phyloP scores from a whole-genome alignment of 108 stramenopile genomes.

The Nannochloropsis oceanica region DNA sequence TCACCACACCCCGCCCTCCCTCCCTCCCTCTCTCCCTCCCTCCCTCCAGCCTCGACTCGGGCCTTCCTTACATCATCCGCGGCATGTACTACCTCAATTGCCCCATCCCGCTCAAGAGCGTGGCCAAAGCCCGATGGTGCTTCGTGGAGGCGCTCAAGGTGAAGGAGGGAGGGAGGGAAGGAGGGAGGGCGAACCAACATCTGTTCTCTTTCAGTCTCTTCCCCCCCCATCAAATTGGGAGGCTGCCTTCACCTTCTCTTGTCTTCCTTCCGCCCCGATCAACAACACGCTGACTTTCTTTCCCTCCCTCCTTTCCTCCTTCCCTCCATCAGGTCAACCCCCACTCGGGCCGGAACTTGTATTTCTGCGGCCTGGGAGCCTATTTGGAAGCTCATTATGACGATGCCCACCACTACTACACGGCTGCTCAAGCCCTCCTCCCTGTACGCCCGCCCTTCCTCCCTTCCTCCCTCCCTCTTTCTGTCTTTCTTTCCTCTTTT shows the following conservation, averaged over 20 bases:
- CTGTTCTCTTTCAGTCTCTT: too few species aligned
- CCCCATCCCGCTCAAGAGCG: background rate
- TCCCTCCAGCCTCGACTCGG: background rate
- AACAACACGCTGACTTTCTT: too few species aligned
- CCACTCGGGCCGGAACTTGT: background rate
- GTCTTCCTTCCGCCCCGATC: too few species aligned
- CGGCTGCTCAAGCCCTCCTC: background rate
- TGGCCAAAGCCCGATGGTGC: background rate
- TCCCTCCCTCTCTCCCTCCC: background rate
- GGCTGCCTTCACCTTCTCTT: too few species aligned
- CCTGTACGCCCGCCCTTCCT: background rate
- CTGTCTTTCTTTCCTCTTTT: background rate
- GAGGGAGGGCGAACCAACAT: too few species aligned
- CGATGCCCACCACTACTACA: background rate
- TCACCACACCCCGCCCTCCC: background rate
- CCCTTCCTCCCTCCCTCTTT: background rate
- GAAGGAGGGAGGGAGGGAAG: background rate
- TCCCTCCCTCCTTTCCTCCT: background rate
- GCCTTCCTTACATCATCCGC: background rate
- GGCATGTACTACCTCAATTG: background rate
- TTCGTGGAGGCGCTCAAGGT: background rate
- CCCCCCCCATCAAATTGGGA: too few species aligned
- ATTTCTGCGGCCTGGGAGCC: background rate
- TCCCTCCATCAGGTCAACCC: background rate
- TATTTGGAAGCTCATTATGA: background rate